Evolutionary conservation across 1,284 basidiomycete species (phyloP).

Genomic region (Apiotrichum laibachii): DNA sequence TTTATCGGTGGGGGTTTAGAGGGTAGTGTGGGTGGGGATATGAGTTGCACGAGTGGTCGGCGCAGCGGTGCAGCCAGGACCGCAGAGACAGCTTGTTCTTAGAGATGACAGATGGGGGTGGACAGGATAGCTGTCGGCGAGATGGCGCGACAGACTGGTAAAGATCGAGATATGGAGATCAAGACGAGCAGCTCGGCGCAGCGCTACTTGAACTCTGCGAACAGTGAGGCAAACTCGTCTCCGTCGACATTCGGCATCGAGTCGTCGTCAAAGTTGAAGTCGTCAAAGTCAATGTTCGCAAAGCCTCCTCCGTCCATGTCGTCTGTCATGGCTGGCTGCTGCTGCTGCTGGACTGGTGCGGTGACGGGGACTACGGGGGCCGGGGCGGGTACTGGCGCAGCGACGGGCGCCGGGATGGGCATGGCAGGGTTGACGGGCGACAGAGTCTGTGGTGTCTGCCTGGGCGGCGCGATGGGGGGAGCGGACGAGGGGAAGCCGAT

Average conservation of each 20-base stretch:
- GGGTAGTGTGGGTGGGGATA: background rate
- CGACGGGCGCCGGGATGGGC: no score
- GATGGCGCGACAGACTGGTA: background rate
- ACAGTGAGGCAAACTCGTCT: conserved; percentile 36
- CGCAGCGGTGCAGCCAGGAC: no score
- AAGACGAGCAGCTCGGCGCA: background rate
- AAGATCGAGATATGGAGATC: background rate
- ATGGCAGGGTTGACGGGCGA: no score
- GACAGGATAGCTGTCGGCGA: no score
- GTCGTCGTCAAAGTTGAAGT: conserved; percentile 35
- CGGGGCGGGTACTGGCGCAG: background rate
- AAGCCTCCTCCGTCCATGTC: conserved; percentile 16
- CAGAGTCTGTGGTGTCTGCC: no score
- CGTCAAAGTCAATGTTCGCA: conserved; percentile 34
- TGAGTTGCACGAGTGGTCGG: no score
- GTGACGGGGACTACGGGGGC: background rate
- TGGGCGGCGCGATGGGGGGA: background rate
- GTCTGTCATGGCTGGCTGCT: conserved; percentile 1
- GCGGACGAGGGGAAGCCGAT: background rate
- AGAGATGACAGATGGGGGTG: no score
- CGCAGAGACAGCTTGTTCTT: no score
- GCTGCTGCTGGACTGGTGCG: background rate
- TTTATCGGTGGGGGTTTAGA: background rate
- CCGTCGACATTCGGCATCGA: conserved; percentile 34
- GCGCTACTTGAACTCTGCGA: conserved; percentile 35